Evolutionary conservation across 345 rosid species (phyloP).

Genomic region (Eucalyptus curtisii): DNA sequence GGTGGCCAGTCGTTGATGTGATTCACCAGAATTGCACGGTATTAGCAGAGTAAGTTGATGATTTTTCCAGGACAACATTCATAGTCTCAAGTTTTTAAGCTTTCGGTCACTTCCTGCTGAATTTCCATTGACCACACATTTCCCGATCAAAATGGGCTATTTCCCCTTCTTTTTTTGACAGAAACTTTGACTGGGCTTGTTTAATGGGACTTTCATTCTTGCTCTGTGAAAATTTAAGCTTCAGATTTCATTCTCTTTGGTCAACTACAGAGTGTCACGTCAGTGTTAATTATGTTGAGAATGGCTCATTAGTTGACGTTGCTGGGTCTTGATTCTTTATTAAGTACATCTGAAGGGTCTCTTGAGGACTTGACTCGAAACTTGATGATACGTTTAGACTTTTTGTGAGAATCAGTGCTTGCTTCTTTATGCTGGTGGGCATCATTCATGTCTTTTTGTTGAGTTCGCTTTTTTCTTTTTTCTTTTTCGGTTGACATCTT

Average conservation of each 20-base stretch:
- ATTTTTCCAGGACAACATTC: background rate
- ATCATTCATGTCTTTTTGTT: background rate
- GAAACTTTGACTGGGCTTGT: background rate
- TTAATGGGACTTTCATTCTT: background rate
- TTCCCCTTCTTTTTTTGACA: background rate
- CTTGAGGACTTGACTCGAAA: background rate
- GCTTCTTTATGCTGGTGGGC: background rate
- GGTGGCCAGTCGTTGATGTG: background rate
- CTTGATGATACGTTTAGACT: background rate
- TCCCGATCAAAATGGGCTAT: background rate
- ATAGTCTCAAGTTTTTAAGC: background rate
- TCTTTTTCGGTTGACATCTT: rapidly evolving
- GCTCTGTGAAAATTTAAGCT: background rate
- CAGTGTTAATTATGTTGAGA: background rate
- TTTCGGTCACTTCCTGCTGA: background rate
- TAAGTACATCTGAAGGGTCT: background rate
- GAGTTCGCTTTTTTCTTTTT: background rate
- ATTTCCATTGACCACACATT: background rate
- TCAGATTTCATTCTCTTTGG: background rate
- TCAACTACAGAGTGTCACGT: background rate
- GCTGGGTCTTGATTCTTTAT: background rate
- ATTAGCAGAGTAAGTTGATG: background rate
- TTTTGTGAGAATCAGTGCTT: background rate
- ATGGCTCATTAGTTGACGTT: background rate
- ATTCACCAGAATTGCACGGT: background rate